Conservation (phyloP, 345 rosid genomes). For the Linum trigynum region DNA sequence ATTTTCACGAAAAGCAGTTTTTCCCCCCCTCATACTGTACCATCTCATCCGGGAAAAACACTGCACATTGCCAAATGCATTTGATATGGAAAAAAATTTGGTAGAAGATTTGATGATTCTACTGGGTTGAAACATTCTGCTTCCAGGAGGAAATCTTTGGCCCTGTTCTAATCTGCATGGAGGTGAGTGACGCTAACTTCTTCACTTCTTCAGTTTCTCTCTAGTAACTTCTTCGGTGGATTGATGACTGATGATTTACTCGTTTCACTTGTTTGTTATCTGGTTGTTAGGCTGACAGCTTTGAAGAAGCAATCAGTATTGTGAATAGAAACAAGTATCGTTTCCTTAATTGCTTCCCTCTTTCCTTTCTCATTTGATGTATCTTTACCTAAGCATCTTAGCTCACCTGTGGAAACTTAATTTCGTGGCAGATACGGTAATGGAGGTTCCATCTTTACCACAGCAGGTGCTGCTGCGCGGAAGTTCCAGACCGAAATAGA, state of each 20-base stretch:
- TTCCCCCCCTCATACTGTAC: neutral
- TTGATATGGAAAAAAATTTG: neutral
- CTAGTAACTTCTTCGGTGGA: constrained; percentile 1
- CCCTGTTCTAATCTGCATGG: constrained; percentile 93
- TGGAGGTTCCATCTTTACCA: constrained; percentile 22
- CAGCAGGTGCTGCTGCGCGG: constrained; percentile 19
- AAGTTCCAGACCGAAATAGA: constrained; percentile 22
- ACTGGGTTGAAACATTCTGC: constrained; percentile 3
- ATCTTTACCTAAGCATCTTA: neutral
- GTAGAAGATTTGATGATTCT: constrained; percentile 4
- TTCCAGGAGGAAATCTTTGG: constrained; percentile 97
- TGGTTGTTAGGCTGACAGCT: constrained; percentile 30
- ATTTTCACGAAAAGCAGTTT: constrained; percentile 57
- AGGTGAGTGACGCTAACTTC: constrained; percentile 33
- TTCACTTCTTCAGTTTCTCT: constrained; percentile 6
- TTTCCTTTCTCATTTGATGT: no score
- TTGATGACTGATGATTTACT: constrained; percentile 5
- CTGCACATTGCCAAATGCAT: neutral
- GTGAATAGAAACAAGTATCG: constrained; percentile 45
- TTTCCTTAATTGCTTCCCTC: neutral
- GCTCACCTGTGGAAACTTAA: neutral
- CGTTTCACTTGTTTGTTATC: neutral
- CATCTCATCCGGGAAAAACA: neutral
- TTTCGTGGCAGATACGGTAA: constrained; percentile 10
- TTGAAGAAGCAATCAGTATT: constrained; percentile 67